Base-by-base conservation (phyloP, 2,329 filamentous ascomycete genomes). In the Neofusicoccum cordaticola region DNA sequence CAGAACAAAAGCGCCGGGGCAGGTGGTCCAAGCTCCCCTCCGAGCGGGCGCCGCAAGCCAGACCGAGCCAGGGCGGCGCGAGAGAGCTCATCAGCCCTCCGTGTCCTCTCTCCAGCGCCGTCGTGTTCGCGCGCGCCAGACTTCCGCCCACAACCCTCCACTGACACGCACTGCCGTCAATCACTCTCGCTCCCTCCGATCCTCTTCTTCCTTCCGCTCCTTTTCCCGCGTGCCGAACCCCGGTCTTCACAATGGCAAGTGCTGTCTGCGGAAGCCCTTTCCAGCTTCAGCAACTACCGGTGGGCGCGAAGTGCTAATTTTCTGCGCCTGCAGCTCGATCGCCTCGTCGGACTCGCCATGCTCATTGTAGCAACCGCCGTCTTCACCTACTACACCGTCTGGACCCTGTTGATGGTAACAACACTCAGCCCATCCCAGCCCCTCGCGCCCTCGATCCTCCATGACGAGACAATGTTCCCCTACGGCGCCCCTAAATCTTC, bases 361-460 rank as follows among this genome's bases (percentile, higher is more conserved):
- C 88, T 92, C 77, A 82, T 90, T 79, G 83, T 85, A 82, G 89
- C 89, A 73, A 88, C 88, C 69, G 83, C 85, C 72, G 86, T 91
- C 77, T 92, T 91, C 78, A 83, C 90, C 73, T 99, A 99, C 86
- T 99, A 99, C 83, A 95, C 92, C 68, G 87, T 97, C 79, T 99
- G 95, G 95, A 97, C 95, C 34, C 85, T 99, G 69, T 85, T 98
- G 70, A 98, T 99, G 91, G 95, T 97, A 86, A 41, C 37, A 47
- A 19, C 45, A 56, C 15, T 15, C 42, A 35, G n/a, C n/a, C 35
- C 44, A 50, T 42, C 47, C 17, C 56, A 53, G 13, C 58, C 41
- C 17, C 6, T 45, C 45, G 12, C n/a, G 11, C 6, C 27, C 27
- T 31, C 27, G 27, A 31, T 31, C 27, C 27, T 31, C 27, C 27